phyloP scores from a whole-genome alignment of 2,329 filamentous ascomycete species.

The Ophidiomyces ophidiicola region DNA sequence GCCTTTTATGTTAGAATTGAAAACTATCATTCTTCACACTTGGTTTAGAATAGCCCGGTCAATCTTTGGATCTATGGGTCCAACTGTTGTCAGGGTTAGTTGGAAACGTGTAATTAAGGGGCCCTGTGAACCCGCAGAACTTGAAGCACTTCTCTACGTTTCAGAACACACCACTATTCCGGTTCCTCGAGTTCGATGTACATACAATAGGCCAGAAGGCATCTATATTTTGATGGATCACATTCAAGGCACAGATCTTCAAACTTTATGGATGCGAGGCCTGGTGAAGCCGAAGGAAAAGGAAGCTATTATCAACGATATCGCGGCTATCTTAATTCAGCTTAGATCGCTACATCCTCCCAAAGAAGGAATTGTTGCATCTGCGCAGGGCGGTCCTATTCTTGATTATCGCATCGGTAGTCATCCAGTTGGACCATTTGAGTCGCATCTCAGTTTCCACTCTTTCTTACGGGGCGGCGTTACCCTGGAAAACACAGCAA shows the following conservation, averaged over 20 bases:
- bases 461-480: slow-evolving; percentile 14
- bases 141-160: slow-evolving; percentile 15
- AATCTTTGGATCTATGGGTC: slow-evolving; percentile 14
- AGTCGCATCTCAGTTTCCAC: slow-evolving; percentile 14
- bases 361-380: slow-evolving; percentile 13
- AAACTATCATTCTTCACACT: slow-evolving; percentile 14
- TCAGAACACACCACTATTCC: slow-evolving; percentile 14
- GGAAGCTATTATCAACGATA: slow-evolving; percentile 13
- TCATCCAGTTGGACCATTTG: slow-evolving; percentile 13
- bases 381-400: slow-evolving; percentile 12
- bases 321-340: slow-evolving; percentile 13
- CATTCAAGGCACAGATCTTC: slow-evolving; percentile 11
- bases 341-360: slow-evolving; percentile 13
- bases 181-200: slow-evolving; percentile 13
- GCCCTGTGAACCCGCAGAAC: slow-evolving; percentile 14
- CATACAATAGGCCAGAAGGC: slow-evolving; percentile 13
- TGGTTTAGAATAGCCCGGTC: slow-evolving; percentile 14
- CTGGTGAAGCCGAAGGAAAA: slow-evolving; percentile 12
- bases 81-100: slow-evolving; percentile 12
- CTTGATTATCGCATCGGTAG: slow-evolving; percentile 15
- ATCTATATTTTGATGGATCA: slow-evolving; percentile 14
- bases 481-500: slow-evolving; percentile 12
- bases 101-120: slow-evolving; percentile 14
- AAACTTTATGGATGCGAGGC: slow-evolving; percentile 14
- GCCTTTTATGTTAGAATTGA: slow-evolving; percentile 10